Evolutionary conservation across 2,329 filamentous ascomycete species (phyloP), one percentile per base, ranked within the genome.

Genomic region (Colletotrichum kahawae): DNA sequence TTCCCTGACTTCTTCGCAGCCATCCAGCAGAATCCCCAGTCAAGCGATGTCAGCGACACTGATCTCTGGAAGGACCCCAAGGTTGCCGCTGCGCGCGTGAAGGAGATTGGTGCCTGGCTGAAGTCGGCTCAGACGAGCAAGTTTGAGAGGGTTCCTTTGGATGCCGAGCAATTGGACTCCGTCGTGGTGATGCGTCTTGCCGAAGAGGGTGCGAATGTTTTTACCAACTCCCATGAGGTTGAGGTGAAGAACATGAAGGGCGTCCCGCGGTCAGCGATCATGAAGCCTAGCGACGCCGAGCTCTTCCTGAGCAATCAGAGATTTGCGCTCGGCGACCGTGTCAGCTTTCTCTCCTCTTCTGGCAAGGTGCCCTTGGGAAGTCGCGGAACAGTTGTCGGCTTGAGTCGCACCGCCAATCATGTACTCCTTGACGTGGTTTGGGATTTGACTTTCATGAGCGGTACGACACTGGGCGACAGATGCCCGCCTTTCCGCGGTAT

Each of bases 211-310:
- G 95, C 98, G 66, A 84, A 89, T 68, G 84, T 91, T 33, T 86
- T 89, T 75, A 85, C 88, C 56, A 86, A 87, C 29, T 89, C 88
- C 16, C 84, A 89, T 18, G 86, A 88, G 16, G 85, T 88, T 36
- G 89, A 92, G 51, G 87, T 91, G 67, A 95, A 93, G 87, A 94
- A 92, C 80, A 89, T 98, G 77, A 93, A 92, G 74, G 92, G 93
- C 70, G 95, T 98, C 59, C 97, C 97, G 65, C 93, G 97, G 67
- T 93, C 93, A 78, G 97, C 95, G 10, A 88, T 99, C 21, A 89
- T 99, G 81, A 98, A 98, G 82, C 97, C 97, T n/a, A 90, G 93
- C 1, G 97, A 99, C 84, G 96, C 96, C n/a, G 96, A 98, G 83
- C 95, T 98, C 82, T 93, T 96, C 68, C 91, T 98, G 54, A 93